phyloP scores from a whole-genome alignment of 2,329 filamentous ascomycete genomes.

The Simplicillium sp. region DNA sequence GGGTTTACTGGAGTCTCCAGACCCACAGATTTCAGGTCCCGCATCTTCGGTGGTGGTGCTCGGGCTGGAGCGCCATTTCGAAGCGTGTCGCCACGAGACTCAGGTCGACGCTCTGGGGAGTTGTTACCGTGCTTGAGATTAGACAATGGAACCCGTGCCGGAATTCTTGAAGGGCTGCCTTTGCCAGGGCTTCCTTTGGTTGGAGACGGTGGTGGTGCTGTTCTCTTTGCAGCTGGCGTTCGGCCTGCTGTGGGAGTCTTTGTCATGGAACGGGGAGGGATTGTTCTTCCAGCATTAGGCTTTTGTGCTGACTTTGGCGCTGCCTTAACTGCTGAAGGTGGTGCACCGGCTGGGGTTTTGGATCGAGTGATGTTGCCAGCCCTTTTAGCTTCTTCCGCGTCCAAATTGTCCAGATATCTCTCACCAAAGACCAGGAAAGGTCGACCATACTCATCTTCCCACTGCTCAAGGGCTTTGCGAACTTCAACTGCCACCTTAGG shows the following conservation, averaged over 20 bases:
- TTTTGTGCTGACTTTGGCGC: constrained; percentile 22
- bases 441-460: constrained; percentile 89
- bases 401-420: constrained; percentile 79
- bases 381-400: constrained; percentile 49
- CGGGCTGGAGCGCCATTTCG: constrained; percentile 47
- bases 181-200: constrained; percentile 14
- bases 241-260: constrained; percentile 46
- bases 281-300: constrained; percentile 18
- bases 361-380: constrained; percentile 43
- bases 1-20: constrained; percentile 39
- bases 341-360: constrained; percentile 64
- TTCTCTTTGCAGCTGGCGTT: constrained; percentile 17
- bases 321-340: constrained; percentile 34
- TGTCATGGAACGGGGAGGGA: constrained; percentile 28
- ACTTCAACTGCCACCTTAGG: constrained; percentile 86
- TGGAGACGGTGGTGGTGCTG: constrained; percentile 11
- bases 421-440: constrained; percentile 91
- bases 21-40: constrained; percentile 54
- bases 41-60: constrained; percentile 85
- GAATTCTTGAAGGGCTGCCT: constrained; percentile 44
- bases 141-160: constrained; percentile 58
- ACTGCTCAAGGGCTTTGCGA: constrained; percentile 68
- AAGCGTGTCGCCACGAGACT: constrained; percentile 33
- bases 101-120: constrained; percentile 63
- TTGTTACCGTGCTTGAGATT: constrained; percentile 64